A percentile compares a stretch with the other conserved stretches of the same genome.
phyloP scores from a whole-genome alignment of 2,329 filamentous ascomycete species.

The Penicillium sp. region DNA sequence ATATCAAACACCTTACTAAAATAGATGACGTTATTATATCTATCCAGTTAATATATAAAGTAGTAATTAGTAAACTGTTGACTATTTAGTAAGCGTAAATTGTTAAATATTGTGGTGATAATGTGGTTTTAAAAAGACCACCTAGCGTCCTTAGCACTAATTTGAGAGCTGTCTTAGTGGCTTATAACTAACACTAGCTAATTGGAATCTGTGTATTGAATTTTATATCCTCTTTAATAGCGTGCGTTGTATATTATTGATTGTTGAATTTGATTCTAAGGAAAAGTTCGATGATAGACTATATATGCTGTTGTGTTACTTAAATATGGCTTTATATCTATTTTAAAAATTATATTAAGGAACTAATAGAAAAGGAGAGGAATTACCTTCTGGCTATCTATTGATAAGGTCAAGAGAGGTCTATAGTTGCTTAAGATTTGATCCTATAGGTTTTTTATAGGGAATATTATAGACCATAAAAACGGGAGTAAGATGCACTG shows the following conservation, averaged over 20 bases:
- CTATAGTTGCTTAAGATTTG: constrained; percentile 9
- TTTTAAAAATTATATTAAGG: constrained; percentile 10
- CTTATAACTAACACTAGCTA: too few species aligned
- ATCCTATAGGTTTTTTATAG: constrained; percentile 7
- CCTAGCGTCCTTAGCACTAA: too few species aligned
- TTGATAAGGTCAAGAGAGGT: constrained; percentile 5
- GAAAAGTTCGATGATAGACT: constrained; percentile 6
- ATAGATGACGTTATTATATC: too few species aligned
- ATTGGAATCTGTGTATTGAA: too few species aligned
- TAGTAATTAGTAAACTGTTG: too few species aligned
- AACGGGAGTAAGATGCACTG: constrained; percentile 7
- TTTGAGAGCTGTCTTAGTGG: too few species aligned
- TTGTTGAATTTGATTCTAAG: constrained; percentile 3
- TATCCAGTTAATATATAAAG: too few species aligned
- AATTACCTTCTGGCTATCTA: constrained; percentile 4
- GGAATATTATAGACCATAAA: constrained; percentile 3
- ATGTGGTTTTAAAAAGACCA: too few species aligned
- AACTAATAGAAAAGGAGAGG: constrained; percentile 5
- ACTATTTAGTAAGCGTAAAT: too few species aligned
- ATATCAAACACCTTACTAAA: too few species aligned
- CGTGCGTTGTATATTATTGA: constrained; percentile 5
- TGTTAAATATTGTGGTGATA: too few species aligned
- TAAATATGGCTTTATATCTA: constrained; percentile 8
- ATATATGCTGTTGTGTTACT: constrained; percentile 6
- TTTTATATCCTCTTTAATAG: constrained; percentile 6